phyloP scores from a whole-genome alignment of 495 filamentous ascomycete genomes.

The Penicillium herquei region DNA sequence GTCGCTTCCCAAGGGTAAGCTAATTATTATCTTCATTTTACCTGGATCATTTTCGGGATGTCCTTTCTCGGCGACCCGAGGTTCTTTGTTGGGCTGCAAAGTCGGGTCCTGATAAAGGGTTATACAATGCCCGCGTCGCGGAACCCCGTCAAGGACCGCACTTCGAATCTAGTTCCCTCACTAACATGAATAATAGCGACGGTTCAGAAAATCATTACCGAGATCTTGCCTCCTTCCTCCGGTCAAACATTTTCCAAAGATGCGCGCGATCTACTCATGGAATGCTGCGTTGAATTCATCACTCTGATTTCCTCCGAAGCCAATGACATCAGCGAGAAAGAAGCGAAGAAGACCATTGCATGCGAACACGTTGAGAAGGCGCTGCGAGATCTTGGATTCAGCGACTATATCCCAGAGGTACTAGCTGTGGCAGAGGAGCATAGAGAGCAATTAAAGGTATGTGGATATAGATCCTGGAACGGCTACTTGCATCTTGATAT shows the following conservation, averaged over 20 bases:
- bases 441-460: constrained; percentile 87
- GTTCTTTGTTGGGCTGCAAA: no score
- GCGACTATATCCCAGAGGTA: constrained; percentile 84
- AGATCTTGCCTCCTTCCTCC: constrained; percentile 74
- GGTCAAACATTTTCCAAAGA: constrained; percentile 85
- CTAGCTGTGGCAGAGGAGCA: constrained; percentile 86
- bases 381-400: constrained; percentile 83
- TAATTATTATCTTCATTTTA: background rate
- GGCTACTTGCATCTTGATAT: background rate
- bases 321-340: constrained; percentile 97
- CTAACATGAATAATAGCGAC: constrained; percentile 60
- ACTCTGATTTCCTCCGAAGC: constrained; percentile 95
- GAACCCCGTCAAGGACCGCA: background rate
- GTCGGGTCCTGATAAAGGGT: no score
- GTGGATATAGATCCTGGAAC: constrained; percentile 9
- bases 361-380: constrained; percentile 96
- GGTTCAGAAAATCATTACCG: constrained; percentile 94
- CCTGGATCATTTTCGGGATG: background rate
- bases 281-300: constrained; percentile 99
- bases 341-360: constrained; percentile 97
- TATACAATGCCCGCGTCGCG: background rate
- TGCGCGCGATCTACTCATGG: constrained; percentile 90
- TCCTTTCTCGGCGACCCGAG: background rate
- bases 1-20: constrained; percentile 83
- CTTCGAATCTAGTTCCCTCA: background rate